Percentiles rank a stretch among this genome's conserved stretches.
These are phyloP conservation scores for Vanilla planifolia DNA, from an alignment of 106 monocot genomes.

Conservation along the genomic window DNA sequence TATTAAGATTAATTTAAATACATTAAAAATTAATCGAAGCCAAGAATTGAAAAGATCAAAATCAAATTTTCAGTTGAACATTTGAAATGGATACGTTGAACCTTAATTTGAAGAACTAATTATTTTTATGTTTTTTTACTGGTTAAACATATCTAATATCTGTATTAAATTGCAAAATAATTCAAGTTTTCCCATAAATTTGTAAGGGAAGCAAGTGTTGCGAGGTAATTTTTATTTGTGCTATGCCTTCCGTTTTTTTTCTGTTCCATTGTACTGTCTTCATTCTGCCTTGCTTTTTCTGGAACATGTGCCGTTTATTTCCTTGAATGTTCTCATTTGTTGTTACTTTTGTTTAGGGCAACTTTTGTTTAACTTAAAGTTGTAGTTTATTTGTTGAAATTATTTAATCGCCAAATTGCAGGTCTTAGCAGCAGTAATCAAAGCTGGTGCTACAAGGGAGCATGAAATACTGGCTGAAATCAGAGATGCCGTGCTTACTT, in stretches of 20 bases:
- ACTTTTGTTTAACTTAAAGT: background rate
- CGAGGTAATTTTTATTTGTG: background rate
- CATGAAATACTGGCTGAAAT: constrained; percentile 99
- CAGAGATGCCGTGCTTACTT: constrained; percentile 93
- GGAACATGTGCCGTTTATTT: background rate
- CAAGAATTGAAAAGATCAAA: too few species aligned
- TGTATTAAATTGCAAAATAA: background rate
- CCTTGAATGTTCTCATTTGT: background rate
- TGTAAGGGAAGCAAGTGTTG: background rate
- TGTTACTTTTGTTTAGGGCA: background rate
- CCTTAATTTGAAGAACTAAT: too few species aligned
- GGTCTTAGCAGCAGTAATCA: constrained; percentile 99
- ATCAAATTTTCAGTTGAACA: too few species aligned
- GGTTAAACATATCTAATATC: too few species aligned
- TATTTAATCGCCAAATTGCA: constrained; percentile 30
- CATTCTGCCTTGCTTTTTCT: background rate
- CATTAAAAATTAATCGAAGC: too few species aligned
- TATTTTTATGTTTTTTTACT: too few species aligned
- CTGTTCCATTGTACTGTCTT: background rate
- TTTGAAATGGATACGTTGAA: too few species aligned
- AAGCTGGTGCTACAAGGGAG: constrained; percentile 96
- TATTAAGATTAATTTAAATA: too few species aligned
- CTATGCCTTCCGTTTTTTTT: background rate
- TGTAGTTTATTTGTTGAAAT: background rate
- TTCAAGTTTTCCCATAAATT: background rate